Conservation (phyloP, 2,329 filamentous ascomycete genomes). For the Fusarium siculi region DNA sequence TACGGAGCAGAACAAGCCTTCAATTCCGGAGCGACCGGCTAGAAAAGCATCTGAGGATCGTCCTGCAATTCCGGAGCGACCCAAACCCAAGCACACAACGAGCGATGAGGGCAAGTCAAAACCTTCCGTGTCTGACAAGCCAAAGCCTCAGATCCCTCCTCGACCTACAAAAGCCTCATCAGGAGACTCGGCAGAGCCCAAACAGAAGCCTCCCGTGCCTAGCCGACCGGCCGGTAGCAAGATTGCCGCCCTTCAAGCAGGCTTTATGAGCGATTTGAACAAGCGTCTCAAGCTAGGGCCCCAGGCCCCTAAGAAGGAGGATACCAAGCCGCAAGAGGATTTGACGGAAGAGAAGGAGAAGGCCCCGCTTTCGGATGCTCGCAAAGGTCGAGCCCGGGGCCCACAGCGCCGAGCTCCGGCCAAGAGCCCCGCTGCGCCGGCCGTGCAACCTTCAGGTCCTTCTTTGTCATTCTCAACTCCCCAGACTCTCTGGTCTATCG, state of each 20-base stretch:
- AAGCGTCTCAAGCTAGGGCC: slow-evolving; percentile 88
- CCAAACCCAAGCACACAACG: slow-evolving; percentile 60
- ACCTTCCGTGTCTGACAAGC: slow-evolving; percentile 61
- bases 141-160: slow-evolving; percentile 70
- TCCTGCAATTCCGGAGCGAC: slow-evolving; percentile 62
- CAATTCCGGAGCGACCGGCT: slow-evolving; percentile 46
- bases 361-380: slow-evolving; percentile 84
- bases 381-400: slow-evolving; percentile 89
- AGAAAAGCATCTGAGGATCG: slow-evolving; percentile 57
- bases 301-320: slow-evolving; percentile 80
- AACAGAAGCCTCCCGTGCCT: slow-evolving; percentile 86
- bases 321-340: slow-evolving; percentile 67
- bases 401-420: slow-evolving; percentile 80
- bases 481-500: slow-evolving; percentile 63
- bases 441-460: slow-evolving; percentile 49
- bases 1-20: slow-evolving; percentile 45
- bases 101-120: slow-evolving; percentile 54
- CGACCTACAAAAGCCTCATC: slow-evolving; percentile 66
- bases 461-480: slow-evolving; percentile 60
- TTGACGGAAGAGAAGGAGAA: slow-evolving; percentile 71
- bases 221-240: slow-evolving; percentile 80
- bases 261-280: slow-evolving; percentile 93
- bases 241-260: slow-evolving; percentile 89
- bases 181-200: slow-evolving; percentile 59
- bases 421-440: slow-evolving; percentile 56